A percentile compares a stretch with the other conserved stretches of the same genome.
phyloP scores from a whole-genome alignment of 148 eudicot species.

The Vaccinium corymbosum region DNA sequence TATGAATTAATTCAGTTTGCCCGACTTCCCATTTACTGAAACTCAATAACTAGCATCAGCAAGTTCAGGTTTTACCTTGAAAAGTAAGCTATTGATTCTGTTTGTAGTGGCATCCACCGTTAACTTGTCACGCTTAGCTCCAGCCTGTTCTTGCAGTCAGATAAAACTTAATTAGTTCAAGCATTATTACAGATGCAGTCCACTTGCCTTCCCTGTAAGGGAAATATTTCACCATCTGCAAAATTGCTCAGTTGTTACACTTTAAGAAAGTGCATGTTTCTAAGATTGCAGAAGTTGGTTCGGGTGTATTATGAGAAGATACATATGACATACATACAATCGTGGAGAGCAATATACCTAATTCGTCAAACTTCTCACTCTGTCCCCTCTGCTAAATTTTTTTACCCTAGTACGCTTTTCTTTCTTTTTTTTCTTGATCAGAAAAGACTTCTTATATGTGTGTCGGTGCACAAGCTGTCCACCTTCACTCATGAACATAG shows the following conservation, averaged over 20 bases:
- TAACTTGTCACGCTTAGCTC: constrained; percentile 58
- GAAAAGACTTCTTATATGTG: not conserved
- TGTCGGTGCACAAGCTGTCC: not conserved
- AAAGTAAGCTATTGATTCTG: constrained; percentile 72
- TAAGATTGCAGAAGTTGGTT: no score
- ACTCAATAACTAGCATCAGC: not conserved
- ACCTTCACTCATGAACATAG: not conserved
- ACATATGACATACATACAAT: no score
- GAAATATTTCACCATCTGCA: not conserved
- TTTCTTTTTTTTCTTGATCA: no score
- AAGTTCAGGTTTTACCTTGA: constrained; percentile 55
- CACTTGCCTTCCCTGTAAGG: not conserved
- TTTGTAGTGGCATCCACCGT: constrained; percentile 69
- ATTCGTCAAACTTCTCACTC: no score
- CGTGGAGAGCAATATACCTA: no score
- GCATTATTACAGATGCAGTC: not conserved
- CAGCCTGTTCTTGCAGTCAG: constrained; percentile 48
- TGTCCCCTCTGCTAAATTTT: no score
- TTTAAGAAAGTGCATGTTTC: no score
- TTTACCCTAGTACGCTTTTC: no score
- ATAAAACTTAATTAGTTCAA: constrained; percentile 4
- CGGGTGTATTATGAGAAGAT: no score
- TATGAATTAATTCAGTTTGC: not conserved
- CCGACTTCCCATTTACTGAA: not conserved
- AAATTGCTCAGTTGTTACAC: no score